A percentile compares a stretch with the other conserved stretches of the same genome.
phyloP scores from a whole-genome alignment of 106 monocot genomes.

The Phalaenopsis aphrodite region DNA sequence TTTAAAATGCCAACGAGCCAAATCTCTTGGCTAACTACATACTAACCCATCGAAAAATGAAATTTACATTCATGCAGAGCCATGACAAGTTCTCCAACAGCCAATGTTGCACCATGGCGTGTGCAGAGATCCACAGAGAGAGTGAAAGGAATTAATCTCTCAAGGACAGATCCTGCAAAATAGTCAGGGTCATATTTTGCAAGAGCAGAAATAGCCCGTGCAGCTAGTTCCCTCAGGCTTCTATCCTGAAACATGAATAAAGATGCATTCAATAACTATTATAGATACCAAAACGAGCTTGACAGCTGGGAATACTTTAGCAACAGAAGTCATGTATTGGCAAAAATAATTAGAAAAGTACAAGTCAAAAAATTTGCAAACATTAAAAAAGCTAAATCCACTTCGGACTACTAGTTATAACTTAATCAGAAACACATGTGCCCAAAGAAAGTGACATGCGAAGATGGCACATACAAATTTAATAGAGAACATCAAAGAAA shows the following conservation, averaged over 20 bases:
- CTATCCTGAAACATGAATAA: slow-evolving; percentile 45
- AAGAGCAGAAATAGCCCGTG: slow-evolving; percentile 78
- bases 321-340: background rate
- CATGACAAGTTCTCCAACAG: slow-evolving; percentile 74
- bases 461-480: too few relatives aligned
- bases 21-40: background rate
- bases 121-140: slow-evolving; percentile 81
- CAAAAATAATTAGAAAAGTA: background rate
- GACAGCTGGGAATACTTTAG: background rate
- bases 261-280: background rate
- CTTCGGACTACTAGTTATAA: too few relatives aligned
- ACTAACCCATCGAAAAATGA: slow-evolving; percentile 53
- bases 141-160: slow-evolving; percentile 65
- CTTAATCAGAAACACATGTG: too few relatives aligned
- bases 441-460: too few relatives aligned
- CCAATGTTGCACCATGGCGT: slow-evolving; percentile 98
- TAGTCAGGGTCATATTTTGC: slow-evolving; percentile 75
- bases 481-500: too few relatives aligned
- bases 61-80: slow-evolving; percentile 62
- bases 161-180: slow-evolving; percentile 62
- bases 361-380: too few relatives aligned
- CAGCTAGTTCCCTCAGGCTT: slow-evolving; percentile 76
- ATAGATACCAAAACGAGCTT: background rate
- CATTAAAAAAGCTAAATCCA: too few relatives aligned
- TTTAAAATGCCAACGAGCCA: background rate